Base-by-base conservation (phyloP, 1,284 basidiomycete genomes). In the Hymenochaete sp. region DNA sequence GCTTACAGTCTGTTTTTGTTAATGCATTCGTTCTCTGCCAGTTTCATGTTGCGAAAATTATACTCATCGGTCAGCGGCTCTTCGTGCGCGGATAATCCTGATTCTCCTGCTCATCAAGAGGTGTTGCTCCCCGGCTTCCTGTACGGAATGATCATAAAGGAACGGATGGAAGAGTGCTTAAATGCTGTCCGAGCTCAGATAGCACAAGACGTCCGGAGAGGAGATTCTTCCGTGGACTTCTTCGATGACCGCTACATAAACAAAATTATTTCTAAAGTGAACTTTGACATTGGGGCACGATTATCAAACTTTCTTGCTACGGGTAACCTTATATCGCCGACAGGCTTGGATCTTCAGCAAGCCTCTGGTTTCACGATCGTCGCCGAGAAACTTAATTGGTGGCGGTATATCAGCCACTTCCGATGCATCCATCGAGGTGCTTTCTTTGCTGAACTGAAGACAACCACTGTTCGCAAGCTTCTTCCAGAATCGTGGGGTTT, bases 401-500 rank as follows among this genome's bases (percentile, higher is more conserved):
- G 89, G 59, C 91, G 96, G 38, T 99, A 98, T 66, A 92, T 99
- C 62, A 88, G 88, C 57, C 96, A 99, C 67, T 99, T 99, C 73
- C 77, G 96, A 47, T 97, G 90, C 63, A 93, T 99, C 35, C 96
- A 99, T 67, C 88, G 96, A 68, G 96, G 96, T 65, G 93, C 96
- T 35, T 99, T 99, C 79, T 99, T 98, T 61, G 92, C 95, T 18
- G 93, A 98, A 63, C 78, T 98, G 51, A 98, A 98, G 72, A 99
- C 96, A 1, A 99, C 96, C 0, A 85, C 93, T 18, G 96, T 99
- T 39, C 86, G 96, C 57, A 98, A 98, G 66, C 70, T 99, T 50
- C 71, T 98, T 16, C 96, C 96, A 10, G 96, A 99, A 67, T 90
- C 96, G 28, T 99, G 96, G 96, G 95, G 88, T 46, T 99, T 99